phyloP scores from a whole-genome alignment of 495 filamentous ascomycete species.

The Massariosphaeria phaeospora region DNA sequence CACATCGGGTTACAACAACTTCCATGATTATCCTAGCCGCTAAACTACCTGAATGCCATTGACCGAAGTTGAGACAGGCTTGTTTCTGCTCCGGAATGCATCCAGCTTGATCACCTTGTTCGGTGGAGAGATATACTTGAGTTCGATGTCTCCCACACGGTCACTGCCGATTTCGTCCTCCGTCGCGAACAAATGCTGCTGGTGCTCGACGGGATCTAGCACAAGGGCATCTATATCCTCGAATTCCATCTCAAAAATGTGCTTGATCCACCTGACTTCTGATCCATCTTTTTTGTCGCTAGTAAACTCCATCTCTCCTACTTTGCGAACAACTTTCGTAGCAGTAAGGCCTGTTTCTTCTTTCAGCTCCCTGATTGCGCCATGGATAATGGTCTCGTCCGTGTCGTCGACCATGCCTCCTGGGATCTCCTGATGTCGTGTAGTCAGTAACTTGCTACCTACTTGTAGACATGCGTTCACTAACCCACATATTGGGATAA shows the following conservation, averaged over 20 bases:
- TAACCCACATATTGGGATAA: slow-evolving; percentile 41
- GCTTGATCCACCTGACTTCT: slow-evolving; percentile 38
- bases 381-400: slow-evolving; percentile 51
- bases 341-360: slow-evolving; percentile 58
- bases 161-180: slow-evolving; percentile 36
- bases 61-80: background rate
- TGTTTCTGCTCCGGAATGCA: slow-evolving; percentile 16
- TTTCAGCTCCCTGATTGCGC: slow-evolving; percentile 51
- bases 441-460: background rate
- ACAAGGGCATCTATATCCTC: slow-evolving; percentile 6
- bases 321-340: slow-evolving; percentile 43
- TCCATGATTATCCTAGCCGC: background rate
- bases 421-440: slow-evolving; percentile 51
- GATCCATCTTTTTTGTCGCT: slow-evolving; percentile 10
- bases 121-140: slow-evolving; percentile 13
- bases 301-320: slow-evolving; percentile 37
- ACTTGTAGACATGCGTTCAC: background rate
- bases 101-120: slow-evolving; percentile 30
- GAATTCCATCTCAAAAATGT: slow-evolving; percentile 40
- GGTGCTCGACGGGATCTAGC: slow-evolving; percentile 39
- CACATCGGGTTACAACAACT: too few relatives aligned
- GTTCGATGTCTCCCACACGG: slow-evolving; percentile 5
- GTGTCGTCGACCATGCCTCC: slow-evolving; percentile 50
- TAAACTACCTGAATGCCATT: background rate
- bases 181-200: slow-evolving; percentile 35